phyloP scores from a whole-genome alignment of 2,329 filamentous ascomycete species.

The Talaromyces funiculosus region DNA sequence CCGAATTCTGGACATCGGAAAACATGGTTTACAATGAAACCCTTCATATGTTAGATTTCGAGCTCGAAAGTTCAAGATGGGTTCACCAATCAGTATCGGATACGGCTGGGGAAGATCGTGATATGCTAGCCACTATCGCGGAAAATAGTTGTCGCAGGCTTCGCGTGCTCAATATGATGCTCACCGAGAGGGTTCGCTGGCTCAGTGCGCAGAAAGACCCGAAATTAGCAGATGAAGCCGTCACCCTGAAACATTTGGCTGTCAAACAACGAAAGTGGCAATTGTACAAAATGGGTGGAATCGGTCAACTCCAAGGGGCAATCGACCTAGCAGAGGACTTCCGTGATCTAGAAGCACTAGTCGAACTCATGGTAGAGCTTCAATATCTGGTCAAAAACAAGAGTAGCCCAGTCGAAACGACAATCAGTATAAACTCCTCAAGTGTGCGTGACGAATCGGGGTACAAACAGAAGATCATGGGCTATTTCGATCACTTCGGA shows the following conservation, averaged over 20 bases:
- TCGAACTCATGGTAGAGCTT: constrained; percentile 43
- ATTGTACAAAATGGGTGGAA: constrained; percentile 43
- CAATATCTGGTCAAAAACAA: constrained; percentile 32
- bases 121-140: constrained; percentile 44
- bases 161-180: constrained; percentile 52
- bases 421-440: neutral
- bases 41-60: constrained; percentile 35
- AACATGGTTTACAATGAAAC: constrained; percentile 34
- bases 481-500: constrained; percentile 48
- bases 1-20: constrained; percentile 80
- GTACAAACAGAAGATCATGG: constrained; percentile 35
- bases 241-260: constrained; percentile 42
- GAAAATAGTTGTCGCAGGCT: constrained; percentile 51
- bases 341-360: constrained; percentile 58
- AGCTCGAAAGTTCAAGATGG: constrained; percentile 38
- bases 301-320: constrained; percentile 53
- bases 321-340: constrained; percentile 59
- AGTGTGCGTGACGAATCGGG: constrained; percentile 27
- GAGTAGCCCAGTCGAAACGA: neutral
- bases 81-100: constrained; percentile 28
- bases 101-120: constrained; percentile 29
- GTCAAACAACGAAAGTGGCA: constrained; percentile 40
- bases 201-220: constrained; percentile 48
- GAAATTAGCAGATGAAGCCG: constrained; percentile 45
- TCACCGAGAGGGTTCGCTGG: constrained; percentile 57